Evolutionary conservation across 1,284 basidiomycete species (phyloP).

Genomic region (Melampsora allii-populina): DNA sequence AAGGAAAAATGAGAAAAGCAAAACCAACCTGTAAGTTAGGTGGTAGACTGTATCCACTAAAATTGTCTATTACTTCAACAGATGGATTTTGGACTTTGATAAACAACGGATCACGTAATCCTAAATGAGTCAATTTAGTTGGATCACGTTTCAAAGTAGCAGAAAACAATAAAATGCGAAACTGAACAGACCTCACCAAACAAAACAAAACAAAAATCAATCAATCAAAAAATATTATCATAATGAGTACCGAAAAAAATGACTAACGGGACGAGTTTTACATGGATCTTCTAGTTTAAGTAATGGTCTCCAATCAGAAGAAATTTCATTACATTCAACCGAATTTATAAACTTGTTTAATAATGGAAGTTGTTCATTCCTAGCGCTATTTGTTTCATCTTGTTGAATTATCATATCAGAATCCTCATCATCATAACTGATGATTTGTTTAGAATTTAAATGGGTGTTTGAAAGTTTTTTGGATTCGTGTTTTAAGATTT

Average conservation of each 20-base stretch:
- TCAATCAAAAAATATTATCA: neutral
- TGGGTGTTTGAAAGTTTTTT: neutral
- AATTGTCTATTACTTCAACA: slow-evolving; percentile 57
- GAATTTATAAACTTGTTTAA: neutral
- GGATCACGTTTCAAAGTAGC: slow-evolving; percentile 94
- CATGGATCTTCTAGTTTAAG: slow-evolving; percentile 46
- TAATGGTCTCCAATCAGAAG: slow-evolving; percentile 19
- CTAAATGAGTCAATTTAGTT: slow-evolving; percentile 78
- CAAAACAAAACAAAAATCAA: no score
- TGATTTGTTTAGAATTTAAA: neutral
- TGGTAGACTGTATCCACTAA: slow-evolving; percentile 79
- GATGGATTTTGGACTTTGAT: slow-evolving; percentile 64
- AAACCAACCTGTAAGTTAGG: slow-evolving; percentile 67
- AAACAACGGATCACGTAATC: slow-evolving; percentile 77
- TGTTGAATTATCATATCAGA: no score
- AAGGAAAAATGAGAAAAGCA: no score
- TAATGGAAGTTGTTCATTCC: neutral
- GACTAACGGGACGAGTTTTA: slow-evolving; percentile 24
- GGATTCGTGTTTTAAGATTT: slow-evolving; percentile 59
- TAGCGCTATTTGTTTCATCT: neutral
- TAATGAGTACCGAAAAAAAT: neutral
- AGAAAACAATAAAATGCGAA: slow-evolving; percentile 94
- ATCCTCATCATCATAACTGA: neutral
- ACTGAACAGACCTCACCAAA: slow-evolving; percentile 56
- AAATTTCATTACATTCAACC: neutral